phyloP scores from a whole-genome alignment of 441 rosid genomes.

The Populus hybrid region DNA sequence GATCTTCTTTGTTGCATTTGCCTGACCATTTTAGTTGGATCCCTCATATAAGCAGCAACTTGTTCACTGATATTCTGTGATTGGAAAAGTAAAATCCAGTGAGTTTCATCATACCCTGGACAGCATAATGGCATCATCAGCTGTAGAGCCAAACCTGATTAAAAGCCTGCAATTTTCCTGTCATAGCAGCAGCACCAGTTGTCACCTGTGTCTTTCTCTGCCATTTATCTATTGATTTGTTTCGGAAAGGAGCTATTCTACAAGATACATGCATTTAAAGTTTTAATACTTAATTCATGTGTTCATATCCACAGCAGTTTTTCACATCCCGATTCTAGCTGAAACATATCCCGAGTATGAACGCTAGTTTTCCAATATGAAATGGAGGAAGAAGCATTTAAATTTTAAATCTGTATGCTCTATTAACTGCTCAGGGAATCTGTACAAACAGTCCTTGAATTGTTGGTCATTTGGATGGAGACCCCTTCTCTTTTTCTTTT shows the following conservation, averaged over 20 bases:
- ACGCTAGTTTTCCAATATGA: neutral
- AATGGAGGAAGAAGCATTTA: neutral
- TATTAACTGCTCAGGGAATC: neutral
- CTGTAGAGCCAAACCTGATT: slow-evolving; percentile 68
- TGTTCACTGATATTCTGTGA: slow-evolving; percentile 85
- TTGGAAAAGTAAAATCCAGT: slow-evolving; percentile 19
- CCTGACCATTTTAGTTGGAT: slow-evolving; percentile 91
- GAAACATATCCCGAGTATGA: neutral
- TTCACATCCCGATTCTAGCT: neutral
- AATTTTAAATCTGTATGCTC: neutral
- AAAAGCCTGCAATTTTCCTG: slow-evolving; percentile 81
- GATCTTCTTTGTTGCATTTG: slow-evolving; percentile 90
- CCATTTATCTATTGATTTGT: slow-evolving; percentile 93
- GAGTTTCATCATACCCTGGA: slow-evolving; percentile 11
- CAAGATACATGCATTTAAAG: slow-evolving; percentile 29
- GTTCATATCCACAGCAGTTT: neutral
- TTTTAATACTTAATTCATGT: neutral
- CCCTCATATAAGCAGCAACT: slow-evolving; percentile 89
- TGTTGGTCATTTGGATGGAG: neutral
- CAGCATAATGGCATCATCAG: slow-evolving; percentile 7
- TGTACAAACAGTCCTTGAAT: neutral
- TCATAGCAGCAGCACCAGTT: slow-evolving; percentile 92
- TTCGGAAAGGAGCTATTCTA: slow-evolving; percentile 75
- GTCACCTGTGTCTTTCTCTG: slow-evolving; percentile 89
- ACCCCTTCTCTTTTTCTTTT: neutral